These are phyloP conservation scores for Leucocoprinus leucothites DNA, from an alignment of 768 basidiomycete genomes.

Conservation along the genomic window DNA sequence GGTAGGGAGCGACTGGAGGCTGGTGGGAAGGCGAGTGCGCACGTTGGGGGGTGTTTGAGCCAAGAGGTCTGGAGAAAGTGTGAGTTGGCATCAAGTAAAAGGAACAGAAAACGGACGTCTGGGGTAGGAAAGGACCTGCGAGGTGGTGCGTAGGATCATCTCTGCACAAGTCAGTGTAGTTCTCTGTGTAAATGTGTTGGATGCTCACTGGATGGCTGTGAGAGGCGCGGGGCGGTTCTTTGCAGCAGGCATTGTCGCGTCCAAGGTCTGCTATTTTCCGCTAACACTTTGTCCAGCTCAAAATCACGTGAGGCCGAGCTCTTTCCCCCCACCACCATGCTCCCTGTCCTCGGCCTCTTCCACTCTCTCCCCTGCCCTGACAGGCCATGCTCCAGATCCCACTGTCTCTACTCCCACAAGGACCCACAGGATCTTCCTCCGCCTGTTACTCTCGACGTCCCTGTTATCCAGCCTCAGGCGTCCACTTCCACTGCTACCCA, in stretches of 20 bases:
- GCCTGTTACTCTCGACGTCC: slow-evolving; percentile 35
- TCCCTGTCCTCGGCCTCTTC: slow-evolving; percentile 59
- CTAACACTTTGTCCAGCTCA: too few species aligned
- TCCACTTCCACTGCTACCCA: slow-evolving; percentile 1
- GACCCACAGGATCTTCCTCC: slow-evolving; percentile 29
- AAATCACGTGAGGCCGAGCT: neutral
- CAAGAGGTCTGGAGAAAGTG: slow-evolving; percentile 34
- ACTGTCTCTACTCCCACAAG: slow-evolving; percentile 68
- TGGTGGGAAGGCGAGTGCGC: slow-evolving; percentile 28
- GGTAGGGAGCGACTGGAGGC: slow-evolving; percentile 34
- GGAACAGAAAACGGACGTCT: slow-evolving; percentile 49
- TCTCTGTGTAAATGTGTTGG: too few species aligned
- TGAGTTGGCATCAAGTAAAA: slow-evolving; percentile 10
- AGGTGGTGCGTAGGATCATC: slow-evolving; percentile 65
- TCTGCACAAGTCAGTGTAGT: too few species aligned
- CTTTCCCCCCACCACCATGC: slow-evolving; percentile 44
- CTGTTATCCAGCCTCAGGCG: slow-evolving; percentile 24
- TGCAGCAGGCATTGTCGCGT: too few species aligned
- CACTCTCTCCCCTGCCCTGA: slow-evolving; percentile 59
- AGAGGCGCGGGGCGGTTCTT: too few species aligned
- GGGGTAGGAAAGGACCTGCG: slow-evolving; percentile 57
- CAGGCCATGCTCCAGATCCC: slow-evolving; percentile 40
- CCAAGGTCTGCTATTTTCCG: too few species aligned
- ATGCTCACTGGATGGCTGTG: too few species aligned
- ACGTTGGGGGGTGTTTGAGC: slow-evolving; percentile 33